Base-by-base conservation (phyloP, 306 rosid genomes). In the Abrus precatorius region DNA sequence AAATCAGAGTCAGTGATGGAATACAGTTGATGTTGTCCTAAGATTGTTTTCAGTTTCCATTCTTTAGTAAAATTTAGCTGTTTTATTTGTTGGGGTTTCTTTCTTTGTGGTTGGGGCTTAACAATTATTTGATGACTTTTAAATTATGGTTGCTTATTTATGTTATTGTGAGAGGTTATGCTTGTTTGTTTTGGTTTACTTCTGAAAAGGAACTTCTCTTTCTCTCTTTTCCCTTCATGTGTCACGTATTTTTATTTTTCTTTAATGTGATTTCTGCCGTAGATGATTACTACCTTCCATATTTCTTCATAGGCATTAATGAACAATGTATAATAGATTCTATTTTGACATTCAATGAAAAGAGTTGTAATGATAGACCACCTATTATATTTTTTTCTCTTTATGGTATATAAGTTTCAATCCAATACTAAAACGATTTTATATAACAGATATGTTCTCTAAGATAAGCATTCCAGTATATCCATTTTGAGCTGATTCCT, bases 391-490 rank as follows among this genome's bases (percentile, higher is more conserved):
- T 8, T 10, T 43, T 52, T 74, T 65, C 45, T 66, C 43, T 49
- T 64, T 50, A 43, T 70, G 74, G 41, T 45, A 72, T 49, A 9
- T 29, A 57, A 27, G 1, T 41, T 68, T 69, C 75, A 81, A 55
- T 79, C 47, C 40, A 36, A 36, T 36, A 41, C 78, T 75, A 65
- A 57, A 62, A 69, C 10, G 65, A 74, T 77, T 76, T 77, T 47
- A 36, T 63, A 65, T 82, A 75, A 56, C 71, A 56, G 67, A 52
- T 78, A 50, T 78, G 41, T 65, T 52, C 27, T 83, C 64, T 52
- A 64, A 65, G 77, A 64, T 62, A 75, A 54, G 83, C 72, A 48
- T 82, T 61, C 59, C 29, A 74, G 86, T 86, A 69, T 50, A 55
- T 87, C 74, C 57, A 40, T 80, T 74, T 84, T 49, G 9, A 50